Conservation (phyloP, 108 stramenopile genomes). For the Poteriospumella lacustris region DNA sequence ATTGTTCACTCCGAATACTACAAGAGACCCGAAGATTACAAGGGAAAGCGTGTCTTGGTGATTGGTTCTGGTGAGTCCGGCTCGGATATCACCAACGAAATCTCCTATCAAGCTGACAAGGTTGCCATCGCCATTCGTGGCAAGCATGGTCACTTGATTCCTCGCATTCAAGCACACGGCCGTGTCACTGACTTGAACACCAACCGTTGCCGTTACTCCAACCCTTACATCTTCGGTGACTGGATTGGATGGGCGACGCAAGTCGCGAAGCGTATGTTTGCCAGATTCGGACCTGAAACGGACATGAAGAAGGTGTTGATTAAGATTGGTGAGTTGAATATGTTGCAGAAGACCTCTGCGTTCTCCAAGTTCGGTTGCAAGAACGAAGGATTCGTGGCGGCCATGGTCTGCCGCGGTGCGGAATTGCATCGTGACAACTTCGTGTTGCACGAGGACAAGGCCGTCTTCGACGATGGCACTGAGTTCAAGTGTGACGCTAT, state of each 20-base stretch:
- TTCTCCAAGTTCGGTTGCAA: constrained; percentile 51
- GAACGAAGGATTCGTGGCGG: constrained; percentile 48
- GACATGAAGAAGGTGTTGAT: constrained; percentile 24
- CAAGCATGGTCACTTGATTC: constrained; percentile 47
- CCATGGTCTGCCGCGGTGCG: constrained; percentile 39
- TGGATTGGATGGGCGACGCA: constrained; percentile 33
- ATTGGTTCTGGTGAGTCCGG: constrained; percentile 41
- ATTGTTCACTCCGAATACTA: constrained; percentile 45
- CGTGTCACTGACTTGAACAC: constrained; percentile 44
- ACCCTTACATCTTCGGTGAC: constrained; percentile 43
- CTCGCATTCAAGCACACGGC: constrained; percentile 40
- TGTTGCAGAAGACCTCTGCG: constrained; percentile 38
- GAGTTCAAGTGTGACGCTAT: constrained; percentile 43
- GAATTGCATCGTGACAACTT: constrained; percentile 37
- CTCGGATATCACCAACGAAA: constrained; percentile 43
- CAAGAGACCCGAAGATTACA: constrained; percentile 33
- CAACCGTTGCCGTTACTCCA: constrained; percentile 46
- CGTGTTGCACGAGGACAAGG: constrained; percentile 41
- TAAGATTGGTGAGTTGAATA: constrained; percentile 39
- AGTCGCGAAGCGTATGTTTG: constrained; percentile 31
- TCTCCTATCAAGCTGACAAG: constrained; percentile 30
- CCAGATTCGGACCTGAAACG: not conserved
- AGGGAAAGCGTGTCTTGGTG: constrained; percentile 40
- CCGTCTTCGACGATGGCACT: constrained; percentile 40
- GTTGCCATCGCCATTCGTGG: constrained; percentile 32